Percentiles rank a stretch among this genome's conserved stretches.
Evolutionary conservation across 106 monocot species (phyloP).

Genomic region (Dendrobium chrysotoxum): DNA sequence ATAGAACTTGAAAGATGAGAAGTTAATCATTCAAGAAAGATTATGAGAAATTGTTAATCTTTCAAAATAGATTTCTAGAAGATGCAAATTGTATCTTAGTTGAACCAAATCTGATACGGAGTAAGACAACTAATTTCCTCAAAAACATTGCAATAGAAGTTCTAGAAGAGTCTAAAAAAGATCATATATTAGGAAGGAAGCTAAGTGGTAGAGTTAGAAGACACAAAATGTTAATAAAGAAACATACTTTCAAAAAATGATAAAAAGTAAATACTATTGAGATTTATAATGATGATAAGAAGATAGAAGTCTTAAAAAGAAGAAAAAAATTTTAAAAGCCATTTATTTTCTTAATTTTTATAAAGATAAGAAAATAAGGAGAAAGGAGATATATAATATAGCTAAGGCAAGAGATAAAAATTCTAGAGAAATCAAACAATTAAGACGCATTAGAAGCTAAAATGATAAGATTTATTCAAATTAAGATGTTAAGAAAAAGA

Average conservation of each 20-base stretch:
- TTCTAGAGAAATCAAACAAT: too few species aligned
- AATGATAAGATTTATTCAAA: too few species aligned
- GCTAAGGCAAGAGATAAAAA: neutral
- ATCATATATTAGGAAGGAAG: neutral
- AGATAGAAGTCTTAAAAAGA: neutral
- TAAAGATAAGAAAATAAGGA: neutral
- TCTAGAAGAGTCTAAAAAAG: too few species aligned
- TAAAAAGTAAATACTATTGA: neutral
- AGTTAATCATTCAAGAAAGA: neutral
- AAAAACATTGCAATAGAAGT: neutral
- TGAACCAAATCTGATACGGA: too few species aligned
- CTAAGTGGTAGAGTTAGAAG: neutral
- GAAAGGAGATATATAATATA: neutral
- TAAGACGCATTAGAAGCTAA: too few species aligned
- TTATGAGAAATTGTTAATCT: neutral
- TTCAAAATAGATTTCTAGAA: neutral
- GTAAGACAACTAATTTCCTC: neutral
- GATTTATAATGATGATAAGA: neutral
- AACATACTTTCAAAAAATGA: neutral
- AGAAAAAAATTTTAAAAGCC: neutral
- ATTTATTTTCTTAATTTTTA: neutral
- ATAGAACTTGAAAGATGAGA: neutral
- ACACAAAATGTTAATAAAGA: neutral
- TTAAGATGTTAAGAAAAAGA: too few species aligned
- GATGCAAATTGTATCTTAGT: neutral